Evolutionary conservation across 1,284 basidiomycete species (phyloP).

Genomic region (Lentinus polychrous): DNA sequence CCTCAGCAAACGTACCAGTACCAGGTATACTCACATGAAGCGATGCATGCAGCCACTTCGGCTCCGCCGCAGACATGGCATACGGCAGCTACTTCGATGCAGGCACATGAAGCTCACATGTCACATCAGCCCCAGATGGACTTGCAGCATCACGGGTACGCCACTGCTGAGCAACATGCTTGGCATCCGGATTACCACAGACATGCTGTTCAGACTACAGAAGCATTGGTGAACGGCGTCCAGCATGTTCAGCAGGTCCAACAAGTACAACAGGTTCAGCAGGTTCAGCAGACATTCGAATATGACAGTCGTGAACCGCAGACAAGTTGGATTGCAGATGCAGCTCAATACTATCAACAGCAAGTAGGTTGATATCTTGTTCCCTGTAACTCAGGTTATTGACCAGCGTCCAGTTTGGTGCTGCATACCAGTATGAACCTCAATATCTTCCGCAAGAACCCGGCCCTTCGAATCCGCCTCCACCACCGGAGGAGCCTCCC

Average conservation of each 20-base stretch:
- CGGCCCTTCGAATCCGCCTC: constrained; percentile 34
- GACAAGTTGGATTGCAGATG: constrained; percentile 37
- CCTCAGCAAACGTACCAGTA: constrained; percentile 35
- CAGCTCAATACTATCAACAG: constrained; percentile 53
- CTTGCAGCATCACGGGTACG: constrained; percentile 28
- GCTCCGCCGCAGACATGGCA: constrained; percentile 59
- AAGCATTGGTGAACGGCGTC: constrained; percentile 36
- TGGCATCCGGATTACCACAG: constrained; percentile 38
- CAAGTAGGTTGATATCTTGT: constrained; percentile 26
- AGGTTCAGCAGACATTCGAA: constrained; percentile 33
- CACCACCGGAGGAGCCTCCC: constrained; percentile 21
- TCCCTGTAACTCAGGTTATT: neutral
- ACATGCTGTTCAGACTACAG: constrained; percentile 34
- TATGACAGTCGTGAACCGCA: constrained; percentile 58
- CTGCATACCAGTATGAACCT: constrained; percentile 36
- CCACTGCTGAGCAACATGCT: constrained; percentile 33
- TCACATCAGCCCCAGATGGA: constrained; percentile 32
- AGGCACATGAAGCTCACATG: constrained; percentile 48
- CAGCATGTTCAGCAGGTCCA: too few relatives aligned
- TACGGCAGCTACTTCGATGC: constrained; percentile 53
- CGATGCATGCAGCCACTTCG: constrained; percentile 38
- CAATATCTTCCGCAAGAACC: constrained; percentile 42
- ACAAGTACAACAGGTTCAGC: too few relatives aligned
- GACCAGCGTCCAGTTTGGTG: constrained; percentile 15
- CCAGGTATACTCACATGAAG: constrained; percentile 38